A percentile compares a stretch with the other conserved stretches of the same genome.
Conservation (phyloP, 345 rosid species). For the Isatis tinctoria region DNA sequence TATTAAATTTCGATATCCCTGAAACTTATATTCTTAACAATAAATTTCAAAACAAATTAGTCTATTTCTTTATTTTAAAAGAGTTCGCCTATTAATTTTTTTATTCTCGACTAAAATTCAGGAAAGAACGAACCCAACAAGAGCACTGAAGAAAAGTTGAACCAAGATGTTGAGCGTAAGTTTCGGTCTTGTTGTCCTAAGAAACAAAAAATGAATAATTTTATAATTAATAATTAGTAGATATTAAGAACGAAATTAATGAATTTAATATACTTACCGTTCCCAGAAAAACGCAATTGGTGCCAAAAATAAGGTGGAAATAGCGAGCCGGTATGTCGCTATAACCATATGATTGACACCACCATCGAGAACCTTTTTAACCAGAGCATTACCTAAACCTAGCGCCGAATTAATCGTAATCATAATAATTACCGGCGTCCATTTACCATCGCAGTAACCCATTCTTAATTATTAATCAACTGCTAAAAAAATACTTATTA, state of each 20-base stretch:
- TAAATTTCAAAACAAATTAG: not conserved
- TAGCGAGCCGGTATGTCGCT: conserved; percentile 53
- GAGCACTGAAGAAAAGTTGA: conserved; percentile 63
- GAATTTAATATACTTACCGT: conserved; percentile 36
- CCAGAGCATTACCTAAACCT: conserved; percentile 49
- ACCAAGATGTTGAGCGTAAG: conserved; percentile 51
- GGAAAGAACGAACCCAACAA: conserved; percentile 49
- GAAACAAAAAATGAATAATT: not conserved
- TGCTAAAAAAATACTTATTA: not conserved
- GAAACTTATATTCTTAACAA: not conserved
- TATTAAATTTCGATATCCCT: not conserved
- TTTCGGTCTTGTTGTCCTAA: conserved; percentile 61
- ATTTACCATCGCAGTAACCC: conserved; percentile 37
- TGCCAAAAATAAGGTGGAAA: conserved; percentile 47
- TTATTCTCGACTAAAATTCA: not conserved
- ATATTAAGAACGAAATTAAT: not conserved
- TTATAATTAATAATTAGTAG: not conserved
- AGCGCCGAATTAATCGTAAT: conserved; percentile 38
- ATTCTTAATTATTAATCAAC: not conserved
- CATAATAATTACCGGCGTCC: conserved; percentile 53
- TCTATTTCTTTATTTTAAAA: not conserved
- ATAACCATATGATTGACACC: conserved; percentile 54
- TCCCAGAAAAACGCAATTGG: conserved; percentile 58
- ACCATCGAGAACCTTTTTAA: conserved; percentile 50
- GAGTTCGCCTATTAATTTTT: not conserved